Percentiles rank a stretch among this genome's conserved stretches.
Evolutionary conservation across 441 rosid species (phyloP).

Genomic region (Populus trichocarpa): DNA sequence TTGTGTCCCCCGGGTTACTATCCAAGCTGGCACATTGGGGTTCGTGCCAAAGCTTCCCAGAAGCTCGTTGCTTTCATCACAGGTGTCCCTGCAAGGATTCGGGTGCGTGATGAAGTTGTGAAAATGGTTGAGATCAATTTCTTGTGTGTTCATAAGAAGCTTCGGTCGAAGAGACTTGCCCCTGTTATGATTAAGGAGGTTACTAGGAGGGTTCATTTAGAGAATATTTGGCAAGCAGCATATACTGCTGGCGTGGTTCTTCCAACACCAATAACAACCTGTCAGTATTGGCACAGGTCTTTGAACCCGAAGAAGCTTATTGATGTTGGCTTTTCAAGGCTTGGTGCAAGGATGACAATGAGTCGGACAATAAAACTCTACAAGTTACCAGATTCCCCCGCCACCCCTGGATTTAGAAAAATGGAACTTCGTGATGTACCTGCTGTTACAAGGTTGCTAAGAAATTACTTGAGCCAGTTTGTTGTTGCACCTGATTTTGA

Average conservation of each 20-base stretch:
- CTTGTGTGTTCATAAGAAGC: slow-evolving; percentile 95
- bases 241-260: slow-evolving; percentile 95
- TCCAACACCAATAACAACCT: slow-evolving; percentile 90
- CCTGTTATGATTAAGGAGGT: slow-evolving; percentile 99
- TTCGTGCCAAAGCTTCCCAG: slow-evolving; percentile 73
- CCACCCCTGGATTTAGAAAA: slow-evolving; percentile 84
- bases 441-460: slow-evolving; percentile 74
- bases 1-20: slow-evolving; percentile 80
- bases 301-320: slow-evolving; percentile 93
- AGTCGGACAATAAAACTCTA: slow-evolving; percentile 85
- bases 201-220: slow-evolving; percentile 86
- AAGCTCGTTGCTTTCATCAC: slow-evolving; percentile 90
- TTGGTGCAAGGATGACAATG: slow-evolving; percentile 94
- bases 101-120: slow-evolving; percentile 69
- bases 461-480: slow-evolving; percentile 66
- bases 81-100: slow-evolving; percentile 82
- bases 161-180: slow-evolving; percentile 87
- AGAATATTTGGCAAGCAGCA: slow-evolving; percentile 95
- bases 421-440: slow-evolving; percentile 90
- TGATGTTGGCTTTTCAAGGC: slow-evolving; percentile 94
- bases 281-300: slow-evolving; percentile 97
- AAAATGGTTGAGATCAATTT: slow-evolving; percentile 96
- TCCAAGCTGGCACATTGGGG: slow-evolving; percentile 89
- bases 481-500: slow-evolving; percentile 85
- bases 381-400: slow-evolving; percentile 68